A percentile compares a stretch with the other conserved stretches of the same genome.
Conservation (phyloP, 2,329 filamentous ascomycete species). For the Juglanconis oblonga region DNA sequence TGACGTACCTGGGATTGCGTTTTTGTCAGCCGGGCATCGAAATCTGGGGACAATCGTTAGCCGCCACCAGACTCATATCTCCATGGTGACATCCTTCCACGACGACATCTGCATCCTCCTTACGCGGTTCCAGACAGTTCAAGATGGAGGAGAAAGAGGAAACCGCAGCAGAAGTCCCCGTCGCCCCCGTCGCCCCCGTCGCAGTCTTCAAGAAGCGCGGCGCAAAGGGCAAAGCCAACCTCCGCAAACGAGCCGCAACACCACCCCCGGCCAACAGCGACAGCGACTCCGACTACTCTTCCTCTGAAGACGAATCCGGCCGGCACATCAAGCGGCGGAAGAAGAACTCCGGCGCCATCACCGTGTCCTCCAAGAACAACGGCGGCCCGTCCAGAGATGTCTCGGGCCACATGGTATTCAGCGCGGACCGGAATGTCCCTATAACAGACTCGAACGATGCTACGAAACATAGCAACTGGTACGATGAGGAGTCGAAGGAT, state of each 20-base stretch:
- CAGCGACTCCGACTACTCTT: slow-evolving; percentile 59
- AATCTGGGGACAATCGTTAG: too few relatives aligned
- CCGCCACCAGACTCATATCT: too few relatives aligned
- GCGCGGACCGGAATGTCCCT: slow-evolving; percentile 59
- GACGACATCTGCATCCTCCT: neutral
- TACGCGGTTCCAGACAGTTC: too few relatives aligned
- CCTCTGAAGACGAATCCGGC: slow-evolving; percentile 75
- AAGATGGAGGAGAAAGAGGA: neutral
- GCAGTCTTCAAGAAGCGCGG: slow-evolving; percentile 84
- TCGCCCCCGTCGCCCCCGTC: slow-evolving; percentile 46
- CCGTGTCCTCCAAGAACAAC: slow-evolving; percentile 56
- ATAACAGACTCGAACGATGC: slow-evolving; percentile 77
- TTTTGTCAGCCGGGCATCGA: too few relatives aligned
- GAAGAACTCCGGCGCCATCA: slow-evolving; percentile 63
- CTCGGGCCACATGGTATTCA: slow-evolving; percentile 45
- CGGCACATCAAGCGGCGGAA: slow-evolving; percentile 75
- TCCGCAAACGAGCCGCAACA: slow-evolving; percentile 77
- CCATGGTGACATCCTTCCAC: neutral
- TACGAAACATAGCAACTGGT: slow-evolving; percentile 87
- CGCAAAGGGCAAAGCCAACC: slow-evolving; percentile 70
- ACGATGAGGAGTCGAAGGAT: slow-evolving; percentile 65
- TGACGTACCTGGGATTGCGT: neutral
- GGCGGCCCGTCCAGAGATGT: slow-evolving; percentile 27
- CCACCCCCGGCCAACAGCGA: slow-evolving; percentile 60
- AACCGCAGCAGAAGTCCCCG: slow-evolving; percentile 18